Evolutionary conservation across 805 yeast species (phyloP).

Genomic region (Starmera amethionina): DNA sequence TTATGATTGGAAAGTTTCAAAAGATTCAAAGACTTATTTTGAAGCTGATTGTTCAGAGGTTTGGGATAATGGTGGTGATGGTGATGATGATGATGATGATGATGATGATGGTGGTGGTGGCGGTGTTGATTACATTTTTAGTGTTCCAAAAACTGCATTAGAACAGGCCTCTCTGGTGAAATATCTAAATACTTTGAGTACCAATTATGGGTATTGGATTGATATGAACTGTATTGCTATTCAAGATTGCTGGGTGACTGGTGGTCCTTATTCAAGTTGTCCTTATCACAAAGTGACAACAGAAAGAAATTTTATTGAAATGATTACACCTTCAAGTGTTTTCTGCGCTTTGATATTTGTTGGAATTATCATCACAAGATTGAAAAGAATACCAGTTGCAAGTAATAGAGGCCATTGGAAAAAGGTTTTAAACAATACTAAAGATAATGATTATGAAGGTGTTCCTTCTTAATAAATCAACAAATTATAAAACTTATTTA

Average conservation of each 20-base stretch:
- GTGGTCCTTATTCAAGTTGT: slow-evolving; percentile 69
- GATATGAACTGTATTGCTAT: slow-evolving; percentile 72
- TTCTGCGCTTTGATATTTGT: slow-evolving; percentile 44
- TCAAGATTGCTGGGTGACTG: slow-evolving; percentile 73
- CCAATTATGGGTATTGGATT: slow-evolving; percentile 52
- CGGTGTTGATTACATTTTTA: slow-evolving; percentile 23
- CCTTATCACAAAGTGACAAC: slow-evolving; percentile 60
- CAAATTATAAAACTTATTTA: background rate
- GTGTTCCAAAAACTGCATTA: slow-evolving; percentile 40
- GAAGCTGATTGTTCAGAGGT: slow-evolving; percentile 26
- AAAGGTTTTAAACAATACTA: slow-evolving; percentile 40
- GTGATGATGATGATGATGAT: slow-evolving; percentile 2
- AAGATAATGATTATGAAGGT: slow-evolving; percentile 70
- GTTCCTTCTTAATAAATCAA: slow-evolving; percentile 51
- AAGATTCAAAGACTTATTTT: slow-evolving; percentile 32
- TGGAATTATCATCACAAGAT: slow-evolving; percentile 43
- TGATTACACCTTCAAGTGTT: slow-evolving; percentile 59
- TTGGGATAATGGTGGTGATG: background rate
- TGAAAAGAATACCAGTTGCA: slow-evolving; percentile 59
- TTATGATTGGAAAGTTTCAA: slow-evolving; percentile 34
- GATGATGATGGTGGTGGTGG: background rate
- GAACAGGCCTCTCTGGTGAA: slow-evolving; percentile 26
- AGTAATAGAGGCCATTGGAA: slow-evolving; percentile 61
- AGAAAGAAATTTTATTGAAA: slow-evolving; percentile 44
- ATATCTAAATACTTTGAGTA: slow-evolving; percentile 12